Percentiles rank a stretch among this genome's conserved stretches.
Conservation (phyloP, 331 rosid genomes). For the Prunus yedoensis region DNA sequence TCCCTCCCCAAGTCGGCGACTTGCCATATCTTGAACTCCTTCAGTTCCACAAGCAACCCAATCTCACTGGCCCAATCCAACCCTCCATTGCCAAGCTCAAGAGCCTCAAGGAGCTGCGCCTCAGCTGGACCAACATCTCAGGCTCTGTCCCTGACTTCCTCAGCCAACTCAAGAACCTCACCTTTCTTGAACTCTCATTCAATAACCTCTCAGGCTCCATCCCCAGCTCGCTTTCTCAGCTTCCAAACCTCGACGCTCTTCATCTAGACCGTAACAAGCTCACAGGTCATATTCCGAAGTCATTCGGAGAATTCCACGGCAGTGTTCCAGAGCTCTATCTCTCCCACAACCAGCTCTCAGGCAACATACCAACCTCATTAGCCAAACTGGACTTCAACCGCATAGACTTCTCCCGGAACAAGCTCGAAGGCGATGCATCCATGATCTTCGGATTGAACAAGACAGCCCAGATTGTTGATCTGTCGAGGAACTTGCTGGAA, state of each 20-base stretch:
- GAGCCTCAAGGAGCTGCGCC: constrained; percentile 31
- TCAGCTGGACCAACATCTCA: constrained; percentile 52
- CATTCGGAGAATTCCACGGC: constrained; percentile 44
- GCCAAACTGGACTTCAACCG: constrained; percentile 29
- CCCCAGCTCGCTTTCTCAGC: constrained; percentile 52
- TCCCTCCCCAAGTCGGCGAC: constrained; percentile 55
- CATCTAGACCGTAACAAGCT: constrained; percentile 54
- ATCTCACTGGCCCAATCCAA: constrained; percentile 61
- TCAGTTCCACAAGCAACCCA: constrained; percentile 47
- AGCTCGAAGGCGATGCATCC: constrained; percentile 66
- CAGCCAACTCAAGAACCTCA: constrained; percentile 48
- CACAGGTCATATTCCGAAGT: constrained; percentile 46
- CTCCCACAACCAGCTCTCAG: constrained; percentile 63
- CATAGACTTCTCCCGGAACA: constrained; percentile 56
- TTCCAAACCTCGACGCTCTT: constrained; percentile 34
- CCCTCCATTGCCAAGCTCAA: constrained; percentile 63
- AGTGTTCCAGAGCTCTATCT: constrained; percentile 24
- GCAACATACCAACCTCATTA: constrained; percentile 52
- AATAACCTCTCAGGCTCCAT: constrained; percentile 54
- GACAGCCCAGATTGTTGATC: constrained; percentile 38
- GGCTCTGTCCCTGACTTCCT: constrained; percentile 59
- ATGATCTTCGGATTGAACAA: constrained; percentile 52
- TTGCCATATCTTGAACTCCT: constrained; percentile 51
- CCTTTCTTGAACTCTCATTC: constrained; percentile 43
- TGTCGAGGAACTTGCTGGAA: constrained; percentile 57